These are phyloP conservation scores for Hymenoscyphus repandus DNA, from an alignment of 2,329 filamentous ascomycete species.

Conservation along the genomic window DNA sequence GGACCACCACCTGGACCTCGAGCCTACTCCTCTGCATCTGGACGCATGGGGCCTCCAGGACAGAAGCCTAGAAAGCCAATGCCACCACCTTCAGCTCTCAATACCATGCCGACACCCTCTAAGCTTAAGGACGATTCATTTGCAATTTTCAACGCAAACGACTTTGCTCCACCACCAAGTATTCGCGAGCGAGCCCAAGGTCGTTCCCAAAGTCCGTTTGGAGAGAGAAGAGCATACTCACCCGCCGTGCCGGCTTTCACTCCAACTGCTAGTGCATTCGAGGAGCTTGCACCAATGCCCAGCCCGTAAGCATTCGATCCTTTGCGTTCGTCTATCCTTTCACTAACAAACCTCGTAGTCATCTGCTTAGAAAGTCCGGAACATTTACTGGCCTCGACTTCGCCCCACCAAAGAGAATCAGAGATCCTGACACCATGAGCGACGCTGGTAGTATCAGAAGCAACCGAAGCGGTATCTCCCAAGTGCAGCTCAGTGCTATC, in stretches of 20 bases:
- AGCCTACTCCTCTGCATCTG: constrained; percentile 60
- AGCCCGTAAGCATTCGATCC: constrained; percentile 70
- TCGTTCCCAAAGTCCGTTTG: constrained; percentile 57
- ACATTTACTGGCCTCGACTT: constrained; percentile 80
- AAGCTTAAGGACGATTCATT: constrained; percentile 80
- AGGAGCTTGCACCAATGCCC: constrained; percentile 78
- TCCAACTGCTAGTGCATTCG: constrained; percentile 78
- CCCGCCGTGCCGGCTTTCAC: constrained; percentile 67
- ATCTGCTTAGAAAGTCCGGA: constrained; percentile 68
- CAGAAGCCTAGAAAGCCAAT: constrained; percentile 45
- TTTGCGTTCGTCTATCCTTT: neutral
- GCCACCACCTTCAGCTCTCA: constrained; percentile 69
- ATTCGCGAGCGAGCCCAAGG: constrained; percentile 66
- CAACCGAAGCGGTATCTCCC: constrained; percentile 58
- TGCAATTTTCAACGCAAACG: constrained; percentile 60
- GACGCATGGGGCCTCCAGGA: constrained; percentile 26
- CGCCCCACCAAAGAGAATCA: constrained; percentile 70
- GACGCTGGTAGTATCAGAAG: constrained; percentile 63
- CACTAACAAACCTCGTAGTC: constrained; percentile 41
- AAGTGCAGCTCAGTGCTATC: constrained; percentile 52
- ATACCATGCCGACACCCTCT: constrained; percentile 76
- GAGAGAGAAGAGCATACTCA: constrained; percentile 66
- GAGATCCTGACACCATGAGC: constrained; percentile 53
- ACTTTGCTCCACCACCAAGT: constrained; percentile 77
- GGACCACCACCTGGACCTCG: constrained; percentile 40